Evolutionary conservation across 495 filamentous ascomycete genomes (phyloP).

Genomic region (Trichocladium uniseriatum): DNA sequence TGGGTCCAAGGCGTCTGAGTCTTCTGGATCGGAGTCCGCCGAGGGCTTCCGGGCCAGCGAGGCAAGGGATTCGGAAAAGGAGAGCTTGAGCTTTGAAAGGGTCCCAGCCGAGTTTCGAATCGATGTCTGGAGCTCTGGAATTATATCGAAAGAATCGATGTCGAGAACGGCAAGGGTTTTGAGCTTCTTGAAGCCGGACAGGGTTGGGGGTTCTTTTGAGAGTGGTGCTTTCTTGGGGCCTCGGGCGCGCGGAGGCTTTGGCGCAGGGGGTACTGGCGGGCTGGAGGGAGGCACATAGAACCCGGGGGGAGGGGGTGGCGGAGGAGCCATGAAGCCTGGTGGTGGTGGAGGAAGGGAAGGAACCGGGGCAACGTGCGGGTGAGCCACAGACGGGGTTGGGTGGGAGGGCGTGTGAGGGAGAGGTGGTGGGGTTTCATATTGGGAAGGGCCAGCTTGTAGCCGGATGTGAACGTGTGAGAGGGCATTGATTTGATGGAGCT

Average conservation of each 20-base stretch:
- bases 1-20: slow-evolving; percentile 33
- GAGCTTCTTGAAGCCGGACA: slow-evolving; percentile 49
- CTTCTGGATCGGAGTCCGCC: slow-evolving; percentile 39
- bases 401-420: slow-evolving; percentile 22
- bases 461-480: slow-evolving; percentile 50
- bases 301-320: slow-evolving; percentile 8
- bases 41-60: slow-evolving; percentile 43
- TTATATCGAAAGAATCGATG: slow-evolving; percentile 46
- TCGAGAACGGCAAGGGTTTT: slow-evolving; percentile 46
- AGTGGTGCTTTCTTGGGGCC: slow-evolving; percentile 14
- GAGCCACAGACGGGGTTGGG: neutral
- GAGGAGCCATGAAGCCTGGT: slow-evolving; percentile 10
- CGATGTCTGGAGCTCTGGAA: slow-evolving; percentile 45
- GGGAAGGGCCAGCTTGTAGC: slow-evolving; percentile 43
- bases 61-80: slow-evolving; percentile 46
- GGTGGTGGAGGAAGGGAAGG: slow-evolving; percentile 8
- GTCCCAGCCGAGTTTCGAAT: slow-evolving; percentile 42
- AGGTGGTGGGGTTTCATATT: slow-evolving; percentile 38
- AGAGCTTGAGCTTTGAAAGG: slow-evolving; percentile 45
- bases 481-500: slow-evolving; percentile 41
- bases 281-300: slow-evolving; percentile 20
- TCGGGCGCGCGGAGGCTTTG: slow-evolving; percentile 20
- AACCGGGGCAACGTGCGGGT: slow-evolving; percentile 6
- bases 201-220: slow-evolving; percentile 34
- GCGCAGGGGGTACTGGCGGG: slow-evolving; percentile 13